Evolutionary conservation across 2,329 filamentous ascomycete genomes (phyloP), one percentile per base, ranked within the genome.

Genomic region (Xylaria polymorpha): DNA sequence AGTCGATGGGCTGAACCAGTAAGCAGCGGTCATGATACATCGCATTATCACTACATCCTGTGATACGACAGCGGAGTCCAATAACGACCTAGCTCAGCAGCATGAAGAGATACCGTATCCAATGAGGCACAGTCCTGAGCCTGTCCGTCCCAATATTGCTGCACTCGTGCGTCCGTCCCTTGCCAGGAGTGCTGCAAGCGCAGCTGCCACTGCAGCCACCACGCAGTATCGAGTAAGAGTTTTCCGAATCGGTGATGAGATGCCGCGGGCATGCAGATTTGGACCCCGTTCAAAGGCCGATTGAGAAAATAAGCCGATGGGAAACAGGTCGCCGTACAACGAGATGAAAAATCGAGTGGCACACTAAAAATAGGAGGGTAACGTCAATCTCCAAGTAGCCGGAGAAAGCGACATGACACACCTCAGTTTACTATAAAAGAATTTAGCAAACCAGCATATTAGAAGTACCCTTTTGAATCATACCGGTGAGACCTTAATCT

Each of bases 121-220:
- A 66, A 66, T 66, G 61, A 39, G 44, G 48, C 48, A 41, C 50
- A 8, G 15, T 32, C 4, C 20, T 48, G 59, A 44, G n/a, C 15
- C 50, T 41, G 43, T 2, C 29, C 15, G 29, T 37, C 44, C 43
- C 37, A 10, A 53, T 65, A 32, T 43, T 60, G 22, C 44, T 56
- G 61, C 57, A 32, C 48, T 53, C 50, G 53, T 39, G 43, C 56
- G 44, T 48, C 55, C n/a, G 37, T 63, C 37, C 56, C 50, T n/a
- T 37, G 39, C 18, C 9, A 32, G 20, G 55, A 10, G 10, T 61
- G 25, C 64, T 68, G 65, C 68, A 70, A 64, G 64, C 29, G 50
- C 43, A 60, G 61, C 51, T 64, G 20, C 60, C 37, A 62, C 41
- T 70, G 68, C 58, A 70, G 50, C 64, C 35, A 61, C 48, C n/a